A percentile compares a stretch with the other conserved stretches of the same genome.
Evolutionary conservation across 2,329 filamentous ascomycete genomes (phyloP).

Genomic region (Pyrenophora seminiperda): DNA sequence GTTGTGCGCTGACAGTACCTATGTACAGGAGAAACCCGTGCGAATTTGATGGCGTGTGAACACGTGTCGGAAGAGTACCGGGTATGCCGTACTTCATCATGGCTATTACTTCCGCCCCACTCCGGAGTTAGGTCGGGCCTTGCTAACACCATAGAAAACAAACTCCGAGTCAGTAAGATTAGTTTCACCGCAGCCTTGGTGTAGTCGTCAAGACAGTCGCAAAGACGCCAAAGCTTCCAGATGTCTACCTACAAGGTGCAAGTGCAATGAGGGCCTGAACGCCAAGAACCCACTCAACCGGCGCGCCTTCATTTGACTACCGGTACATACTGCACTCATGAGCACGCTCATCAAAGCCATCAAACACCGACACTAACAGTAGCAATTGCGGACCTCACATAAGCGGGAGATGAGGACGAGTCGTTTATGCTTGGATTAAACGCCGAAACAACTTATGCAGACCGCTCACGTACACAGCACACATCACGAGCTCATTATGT

Average conservation of each 20-base stretch:
- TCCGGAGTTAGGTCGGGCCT: conserved; percentile 1
- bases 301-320: background rate
- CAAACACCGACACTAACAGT: background rate
- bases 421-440: conserved; percentile 3
- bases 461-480: background rate
- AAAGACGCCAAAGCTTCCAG: conserved; percentile 1
- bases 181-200: conserved; percentile 3
- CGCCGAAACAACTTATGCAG: conserved; percentile 2
- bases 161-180: background rate
- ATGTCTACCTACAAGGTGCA: background rate
- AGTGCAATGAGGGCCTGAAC: background rate
- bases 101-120: conserved; percentile 8
- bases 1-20: conserved; percentile 3
- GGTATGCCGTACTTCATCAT: conserved; percentile 2
- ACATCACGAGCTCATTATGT: background rate
- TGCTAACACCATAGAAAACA: conserved; percentile 3
- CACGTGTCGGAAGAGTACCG: conserved; percentile 14
- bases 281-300: conserved; percentile 3
- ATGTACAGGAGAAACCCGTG: conserved; percentile 2
- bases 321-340: conserved; percentile 1
- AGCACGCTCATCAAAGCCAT: conserved; percentile 3
- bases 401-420: conserved; percentile 1
- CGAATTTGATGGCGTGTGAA: conserved; percentile 9
- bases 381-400: background rate
- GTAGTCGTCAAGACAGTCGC: background rate